Evolutionary conservation across 1,139 yeast genomes (phyloP).

Genomic region (Pneumocystis jirovecii): DNA sequence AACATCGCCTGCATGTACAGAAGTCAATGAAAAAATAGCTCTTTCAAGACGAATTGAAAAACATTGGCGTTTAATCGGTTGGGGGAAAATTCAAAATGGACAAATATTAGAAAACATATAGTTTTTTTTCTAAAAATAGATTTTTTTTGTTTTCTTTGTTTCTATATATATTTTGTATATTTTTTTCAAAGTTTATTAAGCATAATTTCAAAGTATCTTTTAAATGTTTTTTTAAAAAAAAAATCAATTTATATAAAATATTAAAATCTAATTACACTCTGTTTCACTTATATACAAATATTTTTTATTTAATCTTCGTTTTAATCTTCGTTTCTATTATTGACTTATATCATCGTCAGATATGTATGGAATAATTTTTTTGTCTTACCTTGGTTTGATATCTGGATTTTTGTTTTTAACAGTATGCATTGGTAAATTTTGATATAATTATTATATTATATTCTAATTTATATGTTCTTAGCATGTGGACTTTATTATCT

Average conservation of each 20-base stretch:
- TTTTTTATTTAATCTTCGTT: no score
- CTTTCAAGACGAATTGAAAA: slow-evolving; percentile 96
- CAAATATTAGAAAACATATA: slow-evolving; percentile 18
- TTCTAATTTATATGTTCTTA: background rate
- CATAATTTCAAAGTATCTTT: background rate
- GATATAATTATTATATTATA: background rate
- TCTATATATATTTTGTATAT: background rate
- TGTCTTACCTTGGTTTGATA: slow-evolving; percentile 39
- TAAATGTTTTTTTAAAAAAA: background rate
- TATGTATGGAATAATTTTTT: background rate
- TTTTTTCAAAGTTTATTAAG: background rate
- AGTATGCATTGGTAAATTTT: slow-evolving; percentile 33
- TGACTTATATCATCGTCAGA: background rate
- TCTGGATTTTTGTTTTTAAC: slow-evolving; percentile 64
- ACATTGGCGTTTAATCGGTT: slow-evolving; percentile 99
- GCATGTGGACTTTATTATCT: slow-evolving; percentile 86
- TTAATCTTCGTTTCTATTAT: no score
- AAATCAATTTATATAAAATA: background rate
- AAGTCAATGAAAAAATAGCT: slow-evolving; percentile 94
- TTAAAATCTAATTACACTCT: no score
- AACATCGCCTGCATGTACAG: slow-evolving; percentile 98
- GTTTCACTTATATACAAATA: no score
- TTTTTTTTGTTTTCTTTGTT: background rate
- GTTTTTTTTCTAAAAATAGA: background rate
- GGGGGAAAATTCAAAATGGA: slow-evolving; percentile 98